Conservation (phyloP, 148 eudicot genomes). For the Rheum nobile region DNA sequence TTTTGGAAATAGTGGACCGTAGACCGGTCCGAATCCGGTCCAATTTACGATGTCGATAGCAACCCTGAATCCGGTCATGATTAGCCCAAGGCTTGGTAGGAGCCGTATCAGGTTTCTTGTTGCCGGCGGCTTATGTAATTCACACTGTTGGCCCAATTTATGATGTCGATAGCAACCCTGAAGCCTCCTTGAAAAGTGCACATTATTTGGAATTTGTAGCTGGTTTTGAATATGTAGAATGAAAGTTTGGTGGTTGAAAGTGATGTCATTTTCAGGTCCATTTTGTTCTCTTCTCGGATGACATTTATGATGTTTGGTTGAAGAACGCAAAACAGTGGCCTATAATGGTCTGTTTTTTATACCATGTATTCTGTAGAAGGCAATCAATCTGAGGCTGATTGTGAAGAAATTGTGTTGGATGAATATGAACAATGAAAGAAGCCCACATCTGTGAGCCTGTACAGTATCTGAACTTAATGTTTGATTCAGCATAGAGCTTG, state of each 20-base stretch:
- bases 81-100: too few species aligned
- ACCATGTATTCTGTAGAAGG: neutral
- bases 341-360: neutral
- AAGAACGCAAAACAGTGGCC: slow-evolving; percentile 27
- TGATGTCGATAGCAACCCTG: slow-evolving; percentile 40
- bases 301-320: slow-evolving; percentile 59
- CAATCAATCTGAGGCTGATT: too few species aligned
- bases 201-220: neutral
- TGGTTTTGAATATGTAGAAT: neutral
- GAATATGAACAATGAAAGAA: too few species aligned
- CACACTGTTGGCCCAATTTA: slow-evolving; percentile 96
- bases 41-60: too few species aligned
- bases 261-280: slow-evolving; percentile 47
- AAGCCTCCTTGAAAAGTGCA: slow-evolving; percentile 46
- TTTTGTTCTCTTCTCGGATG: slow-evolving; percentile 70
- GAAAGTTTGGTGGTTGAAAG: neutral
- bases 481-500: too few species aligned
- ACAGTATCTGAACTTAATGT: too few species aligned
- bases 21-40: too few species aligned
- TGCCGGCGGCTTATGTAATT: slow-evolving; percentile 85
- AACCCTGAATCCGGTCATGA: too few species aligned
- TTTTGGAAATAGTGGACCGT: too few species aligned
- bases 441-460: too few species aligned
- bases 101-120: slow-evolving; percentile 73
- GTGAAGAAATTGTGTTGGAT: too few species aligned